Evolutionary conservation across 2,329 filamentous ascomycete species (phyloP), one percentile per base, ranked within the genome.

Genomic region (Xylariaceae sp.): DNA sequence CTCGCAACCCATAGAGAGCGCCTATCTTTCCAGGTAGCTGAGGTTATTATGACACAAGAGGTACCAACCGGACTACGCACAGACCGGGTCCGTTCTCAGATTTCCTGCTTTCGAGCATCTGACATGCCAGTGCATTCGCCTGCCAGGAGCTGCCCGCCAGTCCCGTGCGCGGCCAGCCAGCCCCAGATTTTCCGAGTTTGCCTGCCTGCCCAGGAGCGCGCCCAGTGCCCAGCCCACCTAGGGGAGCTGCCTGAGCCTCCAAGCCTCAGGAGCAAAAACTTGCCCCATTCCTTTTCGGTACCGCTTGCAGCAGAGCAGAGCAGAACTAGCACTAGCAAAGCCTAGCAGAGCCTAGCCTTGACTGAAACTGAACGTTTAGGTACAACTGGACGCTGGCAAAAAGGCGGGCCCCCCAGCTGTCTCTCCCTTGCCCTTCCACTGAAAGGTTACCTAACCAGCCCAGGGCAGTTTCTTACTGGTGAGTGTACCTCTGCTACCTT

Each of bases 221-320:
- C 17, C 17, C 17, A 18, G 17, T 57, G 23, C 23, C 23, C 23
- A 30, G 23, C 23, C 23, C 23, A 30, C 23, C 23, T 30, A 42
- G 37, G n/a, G 11, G 42, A 45, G 42, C 59, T 57, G 62, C 52
- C 59, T 53, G 47, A 57, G 39, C 30, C 52, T 47, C 50, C 55
- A 60, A 51, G 61, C 55, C 60, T 62, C 60, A 60, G n/a, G 15
- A 53, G 42, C 58, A 55, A 58, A 57, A 42, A 37, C 17, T 34
- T 50, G 51, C 55, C 59, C 63, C 63, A 63, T 65, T 62, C 61
- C 63, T 62, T 44, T 58, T 65, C 51, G 45, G 61, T 62, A 62
- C 61, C 61, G 63, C 61, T 63, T 64, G 63, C 63, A 65, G 61
- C 59, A 64, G 23, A 4, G 23, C 23, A 30, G 23, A 30, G 23